These are phyloP conservation scores for Pseudozyma tsukubaensis DNA, from an alignment of 1,284 basidiomycete genomes.

Conservation along the genomic window DNA sequence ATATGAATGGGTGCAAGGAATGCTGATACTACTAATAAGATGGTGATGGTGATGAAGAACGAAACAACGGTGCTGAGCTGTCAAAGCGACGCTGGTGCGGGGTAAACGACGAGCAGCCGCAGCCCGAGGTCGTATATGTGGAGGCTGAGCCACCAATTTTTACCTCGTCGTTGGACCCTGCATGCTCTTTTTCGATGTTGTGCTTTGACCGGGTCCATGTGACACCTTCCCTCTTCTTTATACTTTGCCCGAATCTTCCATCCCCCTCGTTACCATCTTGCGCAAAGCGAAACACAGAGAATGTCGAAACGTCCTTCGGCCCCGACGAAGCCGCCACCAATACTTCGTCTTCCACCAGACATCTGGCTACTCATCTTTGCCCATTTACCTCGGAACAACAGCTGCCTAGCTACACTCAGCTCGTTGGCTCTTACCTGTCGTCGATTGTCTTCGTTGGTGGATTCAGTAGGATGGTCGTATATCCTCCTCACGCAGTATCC, in stretches of 20 bases:
- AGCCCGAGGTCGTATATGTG: slow-evolving; percentile 9
- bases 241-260: neutral
- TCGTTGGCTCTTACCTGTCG: slow-evolving; percentile 16
- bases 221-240: neutral
- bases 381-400: neutral
- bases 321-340: neutral
- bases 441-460: slow-evolving; percentile 15
- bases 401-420: slow-evolving; percentile 1
- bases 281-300: no score
- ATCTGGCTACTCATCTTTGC: slow-evolving; percentile 40
- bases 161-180: neutral
- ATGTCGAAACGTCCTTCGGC: no score
- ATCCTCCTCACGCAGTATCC: neutral
- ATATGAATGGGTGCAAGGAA: neutral
- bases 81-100: neutral
- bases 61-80: slow-evolving; percentile 10
- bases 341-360: slow-evolving; percentile 30
- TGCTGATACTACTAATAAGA: neutral
- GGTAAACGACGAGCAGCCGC: neutral
- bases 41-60: neutral
- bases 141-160: slow-evolving; percentile 11
- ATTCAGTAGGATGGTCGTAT: slow-evolving; percentile 23
- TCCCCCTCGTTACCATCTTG: no score
- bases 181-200: no score
- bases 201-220: no score